Conservation (phyloP, 495 filamentous ascomycete species). For the Podospora anserina region DNA sequence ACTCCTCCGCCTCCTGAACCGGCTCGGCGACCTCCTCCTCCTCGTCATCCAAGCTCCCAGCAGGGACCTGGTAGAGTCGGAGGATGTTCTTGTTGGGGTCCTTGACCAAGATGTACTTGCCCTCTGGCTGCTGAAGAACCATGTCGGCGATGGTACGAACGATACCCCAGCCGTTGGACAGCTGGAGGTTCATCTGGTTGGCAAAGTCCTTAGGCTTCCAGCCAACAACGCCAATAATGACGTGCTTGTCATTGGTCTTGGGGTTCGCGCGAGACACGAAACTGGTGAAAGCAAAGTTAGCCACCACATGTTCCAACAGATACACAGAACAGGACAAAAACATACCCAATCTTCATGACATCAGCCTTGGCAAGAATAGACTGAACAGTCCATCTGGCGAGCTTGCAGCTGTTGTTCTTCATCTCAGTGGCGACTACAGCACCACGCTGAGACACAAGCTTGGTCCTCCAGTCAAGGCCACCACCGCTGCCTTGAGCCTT, state of each 20-base stretch:
- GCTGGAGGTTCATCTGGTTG: slow-evolving; percentile 93
- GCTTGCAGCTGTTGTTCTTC: slow-evolving; percentile 99
- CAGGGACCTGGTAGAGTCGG: slow-evolving; percentile 86
- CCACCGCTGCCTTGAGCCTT: slow-evolving; percentile 93
- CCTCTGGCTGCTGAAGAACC: slow-evolving; percentile 67
- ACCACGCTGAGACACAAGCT: slow-evolving; percentile 88
- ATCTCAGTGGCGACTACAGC: slow-evolving; percentile 98
- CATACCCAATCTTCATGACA: slow-evolving; percentile 92
- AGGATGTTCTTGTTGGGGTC: slow-evolving; percentile 95
- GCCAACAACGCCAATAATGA: slow-evolving; percentile 90
- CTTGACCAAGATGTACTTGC: slow-evolving; percentile 70
- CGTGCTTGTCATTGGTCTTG: slow-evolving; percentile 82
- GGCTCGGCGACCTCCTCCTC: slow-evolving; percentile 38
- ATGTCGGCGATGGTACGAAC: slow-evolving; percentile 96
- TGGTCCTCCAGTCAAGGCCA: slow-evolving; percentile 92
- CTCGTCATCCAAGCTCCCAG: slow-evolving; percentile 73
- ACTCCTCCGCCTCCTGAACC: slow-evolving; percentile 35
- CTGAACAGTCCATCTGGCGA: slow-evolving; percentile 95
- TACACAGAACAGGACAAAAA: slow-evolving; percentile 12
- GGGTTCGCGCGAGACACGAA: slow-evolving; percentile 94
- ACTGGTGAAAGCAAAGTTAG: slow-evolving; percentile 37
- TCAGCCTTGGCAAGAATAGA: slow-evolving; percentile 93
- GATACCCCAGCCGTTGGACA: slow-evolving; percentile 98
- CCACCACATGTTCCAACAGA: slow-evolving; percentile 6
- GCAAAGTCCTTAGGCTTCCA: slow-evolving; percentile 98